These are phyloP conservation scores for Takashimella koratensis DNA, from an alignment of 1,284 basidiomycete genomes.

Conservation along the genomic window DNA sequence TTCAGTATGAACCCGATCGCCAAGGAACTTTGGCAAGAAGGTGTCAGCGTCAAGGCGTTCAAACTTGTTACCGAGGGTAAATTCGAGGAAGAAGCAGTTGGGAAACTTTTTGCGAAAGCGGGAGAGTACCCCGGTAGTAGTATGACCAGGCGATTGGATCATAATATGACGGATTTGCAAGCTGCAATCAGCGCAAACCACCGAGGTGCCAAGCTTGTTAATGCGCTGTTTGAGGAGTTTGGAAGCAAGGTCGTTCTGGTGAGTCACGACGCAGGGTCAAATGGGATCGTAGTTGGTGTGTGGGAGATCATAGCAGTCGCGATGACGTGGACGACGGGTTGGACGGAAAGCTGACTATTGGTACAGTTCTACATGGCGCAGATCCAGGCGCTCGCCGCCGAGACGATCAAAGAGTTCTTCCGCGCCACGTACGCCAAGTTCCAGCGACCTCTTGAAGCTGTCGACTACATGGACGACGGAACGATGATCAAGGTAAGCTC, in stretches of 20 bases:
- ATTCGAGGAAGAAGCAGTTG: slow-evolving; percentile 71
- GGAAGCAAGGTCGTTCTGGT: slow-evolving; percentile 38
- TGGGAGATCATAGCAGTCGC: too few relatives aligned
- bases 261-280: slow-evolving; percentile 52
- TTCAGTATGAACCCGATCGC: slow-evolving; percentile 80
- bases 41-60: slow-evolving; percentile 54
- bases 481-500: slow-evolving; percentile 61
- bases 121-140: slow-evolving; percentile 61
- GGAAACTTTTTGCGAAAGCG: slow-evolving; percentile 68
- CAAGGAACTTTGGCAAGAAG: slow-evolving; percentile 84
- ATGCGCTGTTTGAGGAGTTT: slow-evolving; percentile 77
- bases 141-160: slow-evolving; percentile 76
- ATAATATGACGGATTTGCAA: slow-evolving; percentile 90
- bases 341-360: too few relatives aligned
- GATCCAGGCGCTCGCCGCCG: slow-evolving; percentile 84
- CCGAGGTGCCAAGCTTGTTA: slow-evolving; percentile 79
- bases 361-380: slow-evolving; percentile 67
- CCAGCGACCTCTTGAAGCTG: slow-evolving; percentile 53
- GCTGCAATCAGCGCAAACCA: slow-evolving; percentile 97
- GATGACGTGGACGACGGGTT: too few relatives aligned
- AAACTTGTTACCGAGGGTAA: slow-evolving; percentile 82
- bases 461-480: slow-evolving; percentile 64
- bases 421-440: slow-evolving; percentile 72
- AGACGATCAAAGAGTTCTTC: slow-evolving; percentile 79
- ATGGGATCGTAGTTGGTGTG: too few relatives aligned